Base-by-base conservation (phyloP, 768 basidiomycete genomes). In the Saitozyma podzolica region DNA sequence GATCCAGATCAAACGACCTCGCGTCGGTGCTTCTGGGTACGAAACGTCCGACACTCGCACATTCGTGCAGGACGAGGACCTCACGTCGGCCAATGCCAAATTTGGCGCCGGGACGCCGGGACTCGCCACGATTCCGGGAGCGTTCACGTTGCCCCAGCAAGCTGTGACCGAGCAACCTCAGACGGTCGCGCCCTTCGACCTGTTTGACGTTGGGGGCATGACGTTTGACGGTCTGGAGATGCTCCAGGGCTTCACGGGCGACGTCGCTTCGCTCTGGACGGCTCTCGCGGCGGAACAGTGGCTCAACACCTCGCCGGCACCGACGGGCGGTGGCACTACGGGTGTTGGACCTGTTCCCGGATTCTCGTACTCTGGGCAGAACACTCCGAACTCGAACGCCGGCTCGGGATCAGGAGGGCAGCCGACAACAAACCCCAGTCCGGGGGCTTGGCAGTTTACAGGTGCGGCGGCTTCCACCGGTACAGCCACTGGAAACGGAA, bases 211-310 rank as follows among this genome's bases (percentile, higher is more conserved):
- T 40, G 71, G 72, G 10, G 74, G 72, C 9, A 69, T 75, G 9
- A 67, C 62, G 8, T 75, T 75, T 54, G 69, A 75, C 57, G 72
- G 71, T 16, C 64, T 73, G 6, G 72, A 75, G 29, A 63, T 75
- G 58, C 56, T 75, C 20, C 74, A 75, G 42, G 74, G 74, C 0
- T 75, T 75, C 64, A 54, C 58, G 0, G 62, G 62, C 20, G 69
- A 64, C 16, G 56, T 69, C 1, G 58, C 63, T 2, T 56, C 66
- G 0, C 50, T 75, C 39, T 75, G 74, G 74, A 62, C 61, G 42
- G 63, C 66, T 13, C 56, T 74, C 16, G 16, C n/a, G 40, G 50
- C 37, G 41, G 39, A 13, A 11, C 37, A n/a, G 40, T 39, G 39
- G 50, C 13, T 13, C 19, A 11, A 11, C 48, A 63, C 54, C 19